phyloP scores from a whole-genome alignment of 805 yeast genomes.

The Metschnikowia borealis region DNA sequence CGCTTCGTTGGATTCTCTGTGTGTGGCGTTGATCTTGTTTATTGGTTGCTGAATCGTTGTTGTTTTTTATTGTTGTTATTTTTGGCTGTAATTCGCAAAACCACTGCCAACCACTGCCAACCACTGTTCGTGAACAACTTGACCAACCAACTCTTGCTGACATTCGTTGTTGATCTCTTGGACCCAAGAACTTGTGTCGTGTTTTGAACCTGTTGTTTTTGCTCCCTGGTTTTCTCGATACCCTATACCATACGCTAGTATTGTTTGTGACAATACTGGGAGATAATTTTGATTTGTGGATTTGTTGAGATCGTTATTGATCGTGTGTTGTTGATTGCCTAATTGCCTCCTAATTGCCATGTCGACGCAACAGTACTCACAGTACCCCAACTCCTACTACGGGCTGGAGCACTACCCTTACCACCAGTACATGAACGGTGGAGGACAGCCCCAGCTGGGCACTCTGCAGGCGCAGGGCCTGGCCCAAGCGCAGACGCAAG shows the following conservation, averaged over 20 bases:
- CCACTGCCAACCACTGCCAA: too few species aligned
- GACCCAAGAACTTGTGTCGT: too few species aligned
- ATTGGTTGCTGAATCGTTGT: neutral
- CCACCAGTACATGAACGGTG: slow-evolving; percentile 18
- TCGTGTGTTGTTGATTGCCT: too few species aligned
- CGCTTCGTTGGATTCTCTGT: too few species aligned
- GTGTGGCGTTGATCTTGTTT: neutral
- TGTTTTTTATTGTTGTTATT: neutral
- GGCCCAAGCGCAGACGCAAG: slow-evolving; percentile 5
- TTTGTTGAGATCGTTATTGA: too few species aligned
- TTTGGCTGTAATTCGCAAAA: neutral
- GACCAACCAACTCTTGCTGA: too few species aligned
- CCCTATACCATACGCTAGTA: too few species aligned
- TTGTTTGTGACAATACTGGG: too few species aligned
- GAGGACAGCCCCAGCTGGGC: slow-evolving; percentile 15
- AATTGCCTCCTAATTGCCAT: slow-evolving; percentile 2
- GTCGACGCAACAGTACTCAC: slow-evolving; percentile 21
- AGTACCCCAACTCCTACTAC: slow-evolving; percentile 19
- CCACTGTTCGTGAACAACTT: neutral
- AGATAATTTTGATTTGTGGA: too few species aligned
- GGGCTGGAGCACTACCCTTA: slow-evolving; percentile 22
- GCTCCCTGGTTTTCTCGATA: too few species aligned
- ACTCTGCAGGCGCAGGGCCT: slow-evolving; percentile 12
- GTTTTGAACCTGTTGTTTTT: too few species aligned
- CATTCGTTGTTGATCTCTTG: too few species aligned